Base-by-base conservation (phyloP, 108 stramenopile species). In the Skeletonema menzelii region DNA sequence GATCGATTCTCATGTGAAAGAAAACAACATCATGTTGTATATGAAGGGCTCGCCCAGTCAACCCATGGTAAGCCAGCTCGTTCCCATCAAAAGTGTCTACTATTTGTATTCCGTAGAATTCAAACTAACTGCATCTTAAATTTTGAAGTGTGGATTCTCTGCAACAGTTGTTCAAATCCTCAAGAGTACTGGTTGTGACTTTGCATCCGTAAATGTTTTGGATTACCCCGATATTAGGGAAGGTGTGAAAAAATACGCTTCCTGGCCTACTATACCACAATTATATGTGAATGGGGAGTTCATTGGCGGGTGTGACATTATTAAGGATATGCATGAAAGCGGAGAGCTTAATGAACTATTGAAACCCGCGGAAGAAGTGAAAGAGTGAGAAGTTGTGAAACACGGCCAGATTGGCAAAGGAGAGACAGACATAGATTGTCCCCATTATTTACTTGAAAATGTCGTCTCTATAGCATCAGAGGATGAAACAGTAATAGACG, bases 1-100 rank as follows among this genome's bases (percentile, higher is more conserved):
- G 65, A 93, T 96, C 72, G 69, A 90, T 38, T 76, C 87, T 28
- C 93, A 92, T 63, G 89, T 96, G 31, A 79, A 82, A 35, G 64
- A 63, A 59, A 92, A 96, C 68, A 88, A 67, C 5, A 76, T 99
- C 55, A 96, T 99, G 96, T 87, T 99, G n/a, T 99, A 98, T 90
- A 99, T 99, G 99, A 99, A 99, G 79, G 99, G 99, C 38, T 98
- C 95, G 27, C 98, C 98, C 14, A 34, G 75, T 30, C 84, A 86
- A 78, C 99, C 99, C 14, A 90, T 90, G 89, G 49, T 53, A 22
- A 53, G 49, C 4, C 14, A 53, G 24, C 8, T 24, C 3, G 15
- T 53, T 20, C 35, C 35, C 8, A 37, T 37, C 35, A 37, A 37
- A 0, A 37, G 11, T 8, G 1, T 35, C 7, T 35, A 35, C 1